Evolutionary conservation across 1,284 basidiomycete species (phyloP).

Genomic region (Wallemia mellicola): DNA sequence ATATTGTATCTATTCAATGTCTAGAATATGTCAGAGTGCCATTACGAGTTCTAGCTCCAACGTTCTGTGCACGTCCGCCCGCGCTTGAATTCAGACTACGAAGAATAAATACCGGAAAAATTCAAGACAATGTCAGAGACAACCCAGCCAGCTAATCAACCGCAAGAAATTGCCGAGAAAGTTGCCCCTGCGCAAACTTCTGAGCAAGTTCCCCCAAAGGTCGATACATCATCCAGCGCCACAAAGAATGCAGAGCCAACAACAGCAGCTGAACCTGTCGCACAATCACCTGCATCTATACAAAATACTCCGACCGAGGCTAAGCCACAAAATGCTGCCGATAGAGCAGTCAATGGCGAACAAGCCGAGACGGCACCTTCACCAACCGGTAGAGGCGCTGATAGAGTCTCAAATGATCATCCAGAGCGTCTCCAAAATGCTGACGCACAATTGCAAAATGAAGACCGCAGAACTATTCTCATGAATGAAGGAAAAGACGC

Average conservation of each 20-base stretch:
- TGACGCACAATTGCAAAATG: neutral
- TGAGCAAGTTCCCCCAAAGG: neutral
- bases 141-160: neutral
- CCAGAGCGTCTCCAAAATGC: neutral
- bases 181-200: neutral
- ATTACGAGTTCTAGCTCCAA: too few species aligned
- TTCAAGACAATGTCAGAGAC: neutral
- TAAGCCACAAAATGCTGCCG: neutral
- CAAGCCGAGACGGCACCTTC: neutral
- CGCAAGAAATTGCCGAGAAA: neutral
- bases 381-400: neutral
- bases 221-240: neutral
- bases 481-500: neutral
- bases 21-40: too few species aligned
- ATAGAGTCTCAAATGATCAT: neutral
- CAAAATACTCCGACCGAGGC: neutral
- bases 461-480: neutral
- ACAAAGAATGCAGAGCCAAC: neutral
- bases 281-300: neutral
- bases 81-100: neutral
- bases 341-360: neutral
- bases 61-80: neutral
- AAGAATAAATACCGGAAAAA: neutral
- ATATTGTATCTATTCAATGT: too few species aligned
- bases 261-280: neutral